Base-by-base conservation (phyloP, 108 stramenopile species). In the Cyclostephanos invisitatus region DNA sequence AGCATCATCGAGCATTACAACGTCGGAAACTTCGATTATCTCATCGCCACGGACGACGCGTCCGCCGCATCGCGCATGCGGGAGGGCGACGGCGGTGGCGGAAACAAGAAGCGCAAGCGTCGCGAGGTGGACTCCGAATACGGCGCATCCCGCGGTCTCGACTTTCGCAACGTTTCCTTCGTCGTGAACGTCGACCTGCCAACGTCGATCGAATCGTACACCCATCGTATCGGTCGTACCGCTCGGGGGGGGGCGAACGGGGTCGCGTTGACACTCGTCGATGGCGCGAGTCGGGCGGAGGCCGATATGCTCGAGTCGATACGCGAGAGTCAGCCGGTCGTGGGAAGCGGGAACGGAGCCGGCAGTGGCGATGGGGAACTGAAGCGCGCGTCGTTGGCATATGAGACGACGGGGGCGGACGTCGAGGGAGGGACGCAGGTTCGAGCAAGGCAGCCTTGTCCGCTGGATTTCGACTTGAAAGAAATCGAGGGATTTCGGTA, bases 141-240 rank as follows among this genome's bases (percentile, higher is more conserved):
- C 66, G 99, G 97, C 15, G 95, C 98, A 7, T 83, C 95, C 1
- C 91, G 99, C 37, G 99, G 99, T 27, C 77, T 98, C 38, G 99
- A 99, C 73, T 98, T 99, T 82, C 86, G 89, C 18, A 90, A 88
- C 56, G 99, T 99, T 11, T 86, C 91, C 7, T 96, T 96, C 72
- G 98, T 99, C 6, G 83, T 99, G 64, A 99, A 99, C 83, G 94
- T 98, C 10, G 99, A 98, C 72, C 86, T 99, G 67, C 99, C 99
- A 5, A 80, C 86, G 0, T 88, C 95, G 50, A 55, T 89, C 3
- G 68, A 84, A 55, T 92, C 97, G 25, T 99, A 99, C 76, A 92
- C 94, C 2, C 99, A 99, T 83, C 87, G 99, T n/a, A 89, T 99
- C 58, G 99, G 99, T 10, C 88, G 99, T 27, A 98, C 98, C 8